Conservation (phyloP, 1,284 basidiomycete genomes). For the Puccinia coronata region DNA sequence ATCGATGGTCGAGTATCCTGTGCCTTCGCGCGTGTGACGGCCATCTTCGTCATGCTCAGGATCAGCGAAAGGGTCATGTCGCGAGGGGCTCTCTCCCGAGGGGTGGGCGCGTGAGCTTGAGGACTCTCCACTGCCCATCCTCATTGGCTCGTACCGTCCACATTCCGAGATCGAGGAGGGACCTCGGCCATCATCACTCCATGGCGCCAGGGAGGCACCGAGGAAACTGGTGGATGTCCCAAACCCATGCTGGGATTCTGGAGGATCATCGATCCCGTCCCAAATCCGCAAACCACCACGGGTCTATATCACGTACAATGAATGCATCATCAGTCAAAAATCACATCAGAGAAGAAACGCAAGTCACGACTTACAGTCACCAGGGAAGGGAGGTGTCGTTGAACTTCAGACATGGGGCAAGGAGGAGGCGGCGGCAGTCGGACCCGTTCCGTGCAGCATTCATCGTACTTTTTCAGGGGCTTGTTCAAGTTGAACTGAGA, state of each 20-base stretch:
- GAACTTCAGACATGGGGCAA: conserved; percentile 14
- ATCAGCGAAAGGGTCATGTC: conserved; percentile 31
- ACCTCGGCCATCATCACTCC: conserved; percentile 46
- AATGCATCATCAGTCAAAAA: neutral
- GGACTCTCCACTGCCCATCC: neutral
- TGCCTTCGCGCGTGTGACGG: neutral
- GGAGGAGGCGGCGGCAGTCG: conserved; percentile 30
- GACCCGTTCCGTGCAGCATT: conserved; percentile 31
- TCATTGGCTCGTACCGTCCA: conserved; percentile 7
- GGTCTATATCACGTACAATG: conserved; percentile 2
- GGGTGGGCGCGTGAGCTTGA: neutral
- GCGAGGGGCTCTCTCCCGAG: conserved; percentile 3
- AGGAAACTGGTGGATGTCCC: conserved; percentile 47
- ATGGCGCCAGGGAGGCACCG: conserved; percentile 43
- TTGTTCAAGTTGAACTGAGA: neutral
- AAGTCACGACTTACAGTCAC: conserved; percentile 22
- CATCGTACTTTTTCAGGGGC: conserved; percentile 15
- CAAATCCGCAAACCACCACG: conserved; percentile 46
- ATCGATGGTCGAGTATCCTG: neutral
- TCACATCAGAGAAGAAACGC: too few species aligned
- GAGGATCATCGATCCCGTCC: conserved; percentile 36
- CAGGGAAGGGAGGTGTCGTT: conserved; percentile 7
- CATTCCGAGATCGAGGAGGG: conserved; percentile 12
- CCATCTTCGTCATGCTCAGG: conserved; percentile 8
- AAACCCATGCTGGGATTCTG: conserved; percentile 17